These are phyloP conservation scores for Avena insularis DNA, from an alignment of 176 grass and related monocot genomes.

Conservation along the genomic window DNA sequence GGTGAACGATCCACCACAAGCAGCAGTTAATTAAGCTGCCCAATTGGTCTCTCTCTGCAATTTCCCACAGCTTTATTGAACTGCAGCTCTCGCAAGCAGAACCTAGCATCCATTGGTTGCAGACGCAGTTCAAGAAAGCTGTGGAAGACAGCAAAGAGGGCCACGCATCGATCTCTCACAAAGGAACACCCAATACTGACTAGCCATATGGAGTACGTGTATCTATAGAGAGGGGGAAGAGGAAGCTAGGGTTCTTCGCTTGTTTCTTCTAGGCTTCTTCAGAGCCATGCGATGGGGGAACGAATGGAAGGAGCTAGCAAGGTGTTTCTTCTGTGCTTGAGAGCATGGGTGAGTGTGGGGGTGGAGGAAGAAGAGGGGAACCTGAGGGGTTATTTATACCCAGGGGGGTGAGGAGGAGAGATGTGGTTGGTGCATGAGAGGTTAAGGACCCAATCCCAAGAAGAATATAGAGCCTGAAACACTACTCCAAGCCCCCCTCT, in stretches of 20 bases:
- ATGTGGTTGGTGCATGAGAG: slow-evolving; percentile 53
- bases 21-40: not conserved
- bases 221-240: not conserved
- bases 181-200: not conserved
- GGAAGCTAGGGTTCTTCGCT: not conserved
- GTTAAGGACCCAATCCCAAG: slow-evolving; percentile 85
- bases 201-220: not conserved
- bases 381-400: slow-evolving; percentile 63
- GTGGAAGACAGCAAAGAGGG: slow-evolving; percentile 98
- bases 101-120: slow-evolving; percentile 20
- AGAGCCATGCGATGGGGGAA: not conserved
- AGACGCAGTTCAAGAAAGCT: slow-evolving; percentile 99
- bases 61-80: slow-evolving; percentile 99
- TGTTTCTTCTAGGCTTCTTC: not conserved
- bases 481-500: slow-evolving; percentile 33
- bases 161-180: slow-evolving; percentile 34
- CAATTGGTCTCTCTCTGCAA: slow-evolving; percentile 65
- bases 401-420: slow-evolving; percentile 21
- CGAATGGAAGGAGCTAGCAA: not conserved
- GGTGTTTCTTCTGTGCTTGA: not conserved
- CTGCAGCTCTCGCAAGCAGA: slow-evolving; percentile 42
- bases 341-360: not conserved
- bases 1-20: slow-evolving; percentile 2
- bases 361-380: slow-evolving; percentile 45
- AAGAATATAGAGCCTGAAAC: slow-evolving; percentile 90